phyloP scores from a whole-genome alignment of 2,329 filamentous ascomycete species.

The Pyrenophora teres region DNA sequence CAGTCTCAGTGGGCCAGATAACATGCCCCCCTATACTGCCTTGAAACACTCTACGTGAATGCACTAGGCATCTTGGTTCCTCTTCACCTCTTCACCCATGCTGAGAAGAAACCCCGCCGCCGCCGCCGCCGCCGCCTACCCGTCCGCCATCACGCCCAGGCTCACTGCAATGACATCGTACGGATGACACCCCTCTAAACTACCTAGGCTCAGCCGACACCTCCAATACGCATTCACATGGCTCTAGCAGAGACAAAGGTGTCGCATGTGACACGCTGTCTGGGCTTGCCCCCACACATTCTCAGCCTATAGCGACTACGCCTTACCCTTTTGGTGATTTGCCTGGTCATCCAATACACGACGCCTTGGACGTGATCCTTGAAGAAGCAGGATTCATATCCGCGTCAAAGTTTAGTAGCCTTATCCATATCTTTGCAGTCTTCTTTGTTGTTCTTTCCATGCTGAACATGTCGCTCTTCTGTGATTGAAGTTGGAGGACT shows the following conservation, averaged over 20 bases:
- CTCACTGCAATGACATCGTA: constrained; percentile 14
- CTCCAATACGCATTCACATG: constrained; percentile 17
- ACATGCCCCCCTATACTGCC: neutral
- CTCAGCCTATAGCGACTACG: constrained; percentile 10
- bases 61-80: no score
- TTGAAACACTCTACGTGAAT: no score
- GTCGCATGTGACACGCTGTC: constrained; percentile 29
- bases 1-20: neutral
- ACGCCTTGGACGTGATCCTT: neutral
- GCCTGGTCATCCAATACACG: constrained; percentile 10
- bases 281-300: constrained; percentile 21
- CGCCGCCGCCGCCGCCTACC: neutral
- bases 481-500: no score
- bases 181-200: constrained; percentile 29
- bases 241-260: constrained; percentile 21
- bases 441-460: no score
- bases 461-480: no score
- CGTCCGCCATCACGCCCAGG: neutral
- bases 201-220: constrained; percentile 19
- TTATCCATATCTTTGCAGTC: no score
- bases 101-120: neutral
- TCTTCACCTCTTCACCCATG: no score
- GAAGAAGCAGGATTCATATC: no score
- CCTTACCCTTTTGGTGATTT: constrained; percentile 10
- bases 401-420: no score